Evolutionary conservation across 169 alveolate species (phyloP), one percentile per base, ranked within the genome.

Genomic region (Plasmodium ovale): DNA sequence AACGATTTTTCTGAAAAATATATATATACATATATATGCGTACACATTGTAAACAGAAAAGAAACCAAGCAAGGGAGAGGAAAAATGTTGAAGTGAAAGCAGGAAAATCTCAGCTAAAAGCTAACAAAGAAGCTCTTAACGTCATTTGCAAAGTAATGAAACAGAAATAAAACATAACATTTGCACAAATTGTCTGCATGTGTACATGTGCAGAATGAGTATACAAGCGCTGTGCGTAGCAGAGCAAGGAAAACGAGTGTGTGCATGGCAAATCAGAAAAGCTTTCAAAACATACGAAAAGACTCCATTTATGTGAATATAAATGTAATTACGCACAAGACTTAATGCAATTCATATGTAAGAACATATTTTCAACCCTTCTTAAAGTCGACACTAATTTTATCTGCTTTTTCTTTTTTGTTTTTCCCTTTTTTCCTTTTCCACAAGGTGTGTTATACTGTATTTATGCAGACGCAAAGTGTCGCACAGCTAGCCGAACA

Each of bases 21-120:
- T 33, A 67, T 67, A 21, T 37, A 37, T 29, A 39, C 16, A 67
- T 2, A 10, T 37, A 12, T 29, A 14, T 27, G 23, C 19, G 49
- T 65, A 31, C 27, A 14, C 23, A 23, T 33, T 65, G 12, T 47
- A 29, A 79, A 82, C 60, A 82, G 90, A 82, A 82, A 82, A 64
- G 90, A 56, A 82, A 82, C 60, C 90, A 82, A 67, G 90, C 90
- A 51, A 82, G 90, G 84, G 90, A 82, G 47, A 82, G 90, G 65
- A 82, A 82, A 70, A 82, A 65, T 65, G 90, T 82, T 35, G 90
- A 82, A 82, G 90, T 82, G 16, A 82, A 82, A 82, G 90, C 64
- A 6, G 90, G 84, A 12, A 82, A 82, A 70, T 82, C 90, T 65
- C 90, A 82, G 44, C 19, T 82, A 59, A 64, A 82, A 64, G 90